These are phyloP conservation scores for Phlegmacium glaucopus DNA, from an alignment of 768 basidiomycete species.

Conservation along the genomic window DNA sequence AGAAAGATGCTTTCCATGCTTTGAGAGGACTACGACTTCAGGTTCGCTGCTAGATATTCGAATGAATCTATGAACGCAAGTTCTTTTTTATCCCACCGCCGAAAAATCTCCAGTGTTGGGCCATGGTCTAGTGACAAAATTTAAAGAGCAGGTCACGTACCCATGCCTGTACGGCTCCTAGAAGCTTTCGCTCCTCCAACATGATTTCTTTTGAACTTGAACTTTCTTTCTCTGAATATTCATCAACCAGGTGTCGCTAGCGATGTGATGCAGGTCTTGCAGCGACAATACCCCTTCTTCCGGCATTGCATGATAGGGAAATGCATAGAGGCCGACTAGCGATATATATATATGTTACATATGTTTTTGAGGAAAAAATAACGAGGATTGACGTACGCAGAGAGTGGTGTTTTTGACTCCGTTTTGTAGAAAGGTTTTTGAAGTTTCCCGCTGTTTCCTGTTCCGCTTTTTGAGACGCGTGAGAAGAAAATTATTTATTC, in stretches of 20 bases:
- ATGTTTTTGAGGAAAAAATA: too few relatives aligned
- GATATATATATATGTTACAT: too few relatives aligned
- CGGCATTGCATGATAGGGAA: too few relatives aligned
- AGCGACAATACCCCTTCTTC: too few relatives aligned
- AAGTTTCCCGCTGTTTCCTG: conserved; percentile 71
- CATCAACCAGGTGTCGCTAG: too few relatives aligned
- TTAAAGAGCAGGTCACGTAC: conserved; percentile 37
- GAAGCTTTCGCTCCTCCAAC: conserved; percentile 66
- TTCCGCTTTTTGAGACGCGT: conserved; percentile 78
- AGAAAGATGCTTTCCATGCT: conserved; percentile 53
- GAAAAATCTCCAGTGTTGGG: conserved; percentile 67
- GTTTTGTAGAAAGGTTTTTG: conserved; percentile 49
- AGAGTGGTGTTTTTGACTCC: conserved; percentile 57
- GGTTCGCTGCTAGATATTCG: conserved; percentile 64
- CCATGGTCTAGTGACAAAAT: conserved; percentile 31
- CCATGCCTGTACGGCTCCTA: conserved; percentile 75
- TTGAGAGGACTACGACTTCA: conserved; percentile 46
- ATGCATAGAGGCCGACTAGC: too few relatives aligned
- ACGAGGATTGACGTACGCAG: too few relatives aligned
- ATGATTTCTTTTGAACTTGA: conserved; percentile 59
- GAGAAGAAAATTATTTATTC: conserved; percentile 81
- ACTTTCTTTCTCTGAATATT: conserved; percentile 58
- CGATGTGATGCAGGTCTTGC: too few relatives aligned
- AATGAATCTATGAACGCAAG: conserved; percentile 69
- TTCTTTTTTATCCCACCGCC: conserved; percentile 77